Evolutionary conservation across 1,284 basidiomycete species (phyloP).

Genomic region (Pisolithus thermaeus): DNA sequence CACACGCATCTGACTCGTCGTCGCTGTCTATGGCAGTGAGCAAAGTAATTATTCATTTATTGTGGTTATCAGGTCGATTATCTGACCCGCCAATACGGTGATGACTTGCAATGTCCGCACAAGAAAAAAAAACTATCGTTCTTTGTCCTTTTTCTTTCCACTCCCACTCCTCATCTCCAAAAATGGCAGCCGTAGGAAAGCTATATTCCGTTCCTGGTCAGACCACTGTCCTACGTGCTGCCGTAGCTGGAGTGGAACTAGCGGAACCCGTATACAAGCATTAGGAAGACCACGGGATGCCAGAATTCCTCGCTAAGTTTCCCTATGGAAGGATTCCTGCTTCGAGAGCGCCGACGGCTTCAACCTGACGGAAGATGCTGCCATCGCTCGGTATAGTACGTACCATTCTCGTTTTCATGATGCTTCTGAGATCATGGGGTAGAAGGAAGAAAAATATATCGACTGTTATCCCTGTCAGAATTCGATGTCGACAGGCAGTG

Average conservation of each 20-base stretch:
- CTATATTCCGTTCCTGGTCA: constrained; percentile 46
- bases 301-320: no score
- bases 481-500: no score
- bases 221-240: constrained; percentile 60
- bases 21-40: no score
- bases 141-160: constrained; percentile 6
- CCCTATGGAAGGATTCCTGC: constrained; percentile 87
- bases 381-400: constrained; percentile 90
- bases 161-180: constrained; percentile 13
- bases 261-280: constrained; percentile 56
- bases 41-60: no score
- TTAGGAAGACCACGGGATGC: constrained; percentile 77
- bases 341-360: constrained; percentile 78
- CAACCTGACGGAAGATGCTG: constrained; percentile 70
- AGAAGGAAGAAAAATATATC: no score
- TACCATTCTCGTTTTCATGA: constrained; percentile 26
- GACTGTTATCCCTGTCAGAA: no score
- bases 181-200: constrained; percentile 56
- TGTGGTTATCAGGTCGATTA: no score
- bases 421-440: constrained; percentile 9
- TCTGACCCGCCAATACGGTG: not conserved
- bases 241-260: constrained; percentile 64
- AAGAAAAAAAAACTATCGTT: not conserved
- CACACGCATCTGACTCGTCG: no score
- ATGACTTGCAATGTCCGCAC: constrained; percentile 16